A percentile compares a stretch with the other conserved stretches of the same genome.
Evolutionary conservation across 306 rosid species (phyloP).

Genomic region (Sphenostylis stenocarpa): DNA sequence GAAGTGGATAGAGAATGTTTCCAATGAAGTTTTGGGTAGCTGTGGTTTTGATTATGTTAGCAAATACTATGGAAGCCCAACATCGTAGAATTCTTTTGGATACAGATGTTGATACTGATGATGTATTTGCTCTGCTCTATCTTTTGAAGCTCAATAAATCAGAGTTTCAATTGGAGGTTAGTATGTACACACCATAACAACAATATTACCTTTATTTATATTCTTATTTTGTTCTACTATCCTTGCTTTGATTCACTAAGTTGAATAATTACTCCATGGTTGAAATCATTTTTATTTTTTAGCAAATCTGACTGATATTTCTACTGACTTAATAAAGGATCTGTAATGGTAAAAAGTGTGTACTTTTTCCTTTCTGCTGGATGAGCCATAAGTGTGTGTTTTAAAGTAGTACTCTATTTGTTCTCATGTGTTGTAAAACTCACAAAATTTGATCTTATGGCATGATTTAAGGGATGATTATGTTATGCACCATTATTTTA

Average conservation of each 20-base stretch:
- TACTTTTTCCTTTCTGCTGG: not conserved
- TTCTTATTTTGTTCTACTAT: not conserved
- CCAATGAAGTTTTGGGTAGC: slow-evolving; percentile 44
- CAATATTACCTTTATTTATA: slow-evolving; percentile 9
- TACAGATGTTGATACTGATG: slow-evolving; percentile 87
- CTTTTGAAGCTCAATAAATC: slow-evolving; percentile 89
- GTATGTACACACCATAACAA: no score
- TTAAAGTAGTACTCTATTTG: slow-evolving; percentile 8
- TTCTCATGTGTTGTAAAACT: slow-evolving; percentile 11
- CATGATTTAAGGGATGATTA: not conserved
- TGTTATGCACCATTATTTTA: slow-evolving; percentile 18
- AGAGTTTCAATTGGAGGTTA: slow-evolving; percentile 81
- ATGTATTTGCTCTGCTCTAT: slow-evolving; percentile 76
- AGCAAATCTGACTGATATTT: slow-evolving; percentile 21
- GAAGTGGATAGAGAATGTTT: slow-evolving; percentile 33
- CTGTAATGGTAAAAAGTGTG: slow-evolving; percentile 12
- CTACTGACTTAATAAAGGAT: slow-evolving; percentile 20
- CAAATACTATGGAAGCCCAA: slow-evolving; percentile 38
- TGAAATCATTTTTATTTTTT: not conserved
- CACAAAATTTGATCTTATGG: slow-evolving; percentile 13
- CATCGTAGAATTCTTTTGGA: slow-evolving; percentile 83
- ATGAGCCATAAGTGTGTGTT: not conserved
- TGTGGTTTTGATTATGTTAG: slow-evolving; percentile 32
- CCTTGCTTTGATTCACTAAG: not conserved
- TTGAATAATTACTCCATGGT: not conserved